Evolutionary conservation across 2,329 filamentous ascomycete genomes (phyloP).

Genomic region (Cytospora piceicola): DNA sequence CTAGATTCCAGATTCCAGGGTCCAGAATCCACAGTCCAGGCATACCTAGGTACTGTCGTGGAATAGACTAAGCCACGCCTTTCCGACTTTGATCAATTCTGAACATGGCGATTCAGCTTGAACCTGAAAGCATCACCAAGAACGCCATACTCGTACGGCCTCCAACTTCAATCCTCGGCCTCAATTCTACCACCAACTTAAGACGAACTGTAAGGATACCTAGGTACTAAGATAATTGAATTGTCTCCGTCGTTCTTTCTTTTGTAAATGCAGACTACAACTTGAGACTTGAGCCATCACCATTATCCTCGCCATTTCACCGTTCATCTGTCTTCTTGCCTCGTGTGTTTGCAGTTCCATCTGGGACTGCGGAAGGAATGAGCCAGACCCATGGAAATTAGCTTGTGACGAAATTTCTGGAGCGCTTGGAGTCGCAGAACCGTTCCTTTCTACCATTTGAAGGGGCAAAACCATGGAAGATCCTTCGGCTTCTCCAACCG

Average conservation of each 20-base stretch:
- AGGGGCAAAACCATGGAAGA: not conserved
- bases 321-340: not conserved
- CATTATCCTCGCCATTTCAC: not conserved
- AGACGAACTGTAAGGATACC: not conserved
- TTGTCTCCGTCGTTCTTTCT: not conserved
- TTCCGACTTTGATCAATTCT: not conserved
- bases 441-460: not conserved
- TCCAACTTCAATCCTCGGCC: not conserved
- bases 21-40: too few relatives aligned
- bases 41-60: too few relatives aligned
- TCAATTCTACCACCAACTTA: not conserved
- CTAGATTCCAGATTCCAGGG: not conserved
- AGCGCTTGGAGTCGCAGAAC: not conserved
- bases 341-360: not conserved
- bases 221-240: not conserved
- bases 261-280: not conserved
- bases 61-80: not conserved
- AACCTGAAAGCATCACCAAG: not conserved
- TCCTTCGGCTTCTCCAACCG: not conserved
- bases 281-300: not conserved
- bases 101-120: not conserved
- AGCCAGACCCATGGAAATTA: not conserved
- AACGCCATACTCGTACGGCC: not conserved
- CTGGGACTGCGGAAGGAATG: not conserved
- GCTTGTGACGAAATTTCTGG: not conserved